Evolutionary conservation across 768 basidiomycete genomes (phyloP), one percentile per base, ranked within the genome.

Genomic region (Mycena sanguinolenta): DNA sequence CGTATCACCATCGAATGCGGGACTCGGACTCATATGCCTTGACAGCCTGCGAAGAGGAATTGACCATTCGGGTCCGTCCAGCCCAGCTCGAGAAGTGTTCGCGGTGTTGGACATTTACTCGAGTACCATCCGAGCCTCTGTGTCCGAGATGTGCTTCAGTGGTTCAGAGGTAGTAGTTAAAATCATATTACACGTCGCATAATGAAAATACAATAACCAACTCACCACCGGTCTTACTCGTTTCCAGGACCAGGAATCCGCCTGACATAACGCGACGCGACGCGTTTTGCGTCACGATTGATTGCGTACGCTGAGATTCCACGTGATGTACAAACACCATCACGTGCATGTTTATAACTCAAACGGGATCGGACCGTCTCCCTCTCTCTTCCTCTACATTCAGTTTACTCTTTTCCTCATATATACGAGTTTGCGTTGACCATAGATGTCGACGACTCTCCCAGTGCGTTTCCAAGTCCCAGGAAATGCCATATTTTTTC

Each of bases 81-180:
- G 88, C 95, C 14, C 81, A 79, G 5, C 69, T 80, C 60, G 76
- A 83, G 25, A 97, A 97, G 78, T 99, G 97, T 78, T 94, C 96
- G 27, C 88, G 97, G 19, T 99, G 97, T 79, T 98, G 97, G 96
- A 92, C 89, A 8, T 92, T 86, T 77, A 91, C 90, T 2, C 85
- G 91, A 17, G 73, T 78, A 14, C 77, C 83, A 46, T 78, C 83
- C 16, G 85, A 90, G 21, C 76, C 78, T 13, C 78, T 97, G 14
- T 97, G 96, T 79, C 68, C 68, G 23, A 86, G 96, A 73, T 98
- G 96, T 70, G 73, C 62, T 44, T 72, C 71, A 10, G 81, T 81
- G 27, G 44, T 82, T n/a, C n/a, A n/a, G n/a, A n/a, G n/a, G n/a
- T n/a, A n/a, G 30, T 10, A 69, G 39, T 17, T 14, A 39, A 39